Evolutionary conservation across 768 basidiomycete genomes (phyloP).

Genomic region (Pisolithus microcarpus): DNA sequence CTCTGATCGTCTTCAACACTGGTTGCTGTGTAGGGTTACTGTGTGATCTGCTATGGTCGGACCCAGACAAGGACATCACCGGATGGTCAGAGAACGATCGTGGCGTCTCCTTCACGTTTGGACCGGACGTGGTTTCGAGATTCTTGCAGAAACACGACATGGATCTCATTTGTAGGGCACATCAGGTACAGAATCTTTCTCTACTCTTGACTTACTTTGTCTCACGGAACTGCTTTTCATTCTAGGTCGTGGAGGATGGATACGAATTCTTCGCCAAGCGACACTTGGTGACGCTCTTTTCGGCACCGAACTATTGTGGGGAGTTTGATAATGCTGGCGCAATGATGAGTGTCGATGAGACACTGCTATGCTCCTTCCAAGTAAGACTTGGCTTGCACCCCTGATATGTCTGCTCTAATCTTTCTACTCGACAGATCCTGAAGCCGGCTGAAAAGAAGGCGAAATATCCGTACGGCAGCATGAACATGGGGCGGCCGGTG

Average conservation of each 20-base stretch:
- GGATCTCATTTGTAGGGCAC: conserved; percentile 97
- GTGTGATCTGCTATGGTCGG: conserved; percentile 97
- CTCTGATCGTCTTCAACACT: neutral
- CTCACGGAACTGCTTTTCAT: conserved; percentile 1
- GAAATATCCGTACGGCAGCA: conserved; percentile 83
- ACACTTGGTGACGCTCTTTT: conserved; percentile 94
- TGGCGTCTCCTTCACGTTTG: conserved; percentile 98
- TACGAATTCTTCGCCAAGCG: conserved; percentile 99
- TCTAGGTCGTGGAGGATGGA: conserved; percentile 93
- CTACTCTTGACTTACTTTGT: neutral
- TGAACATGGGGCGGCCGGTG: conserved; percentile 81
- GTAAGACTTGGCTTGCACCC: conserved; percentile 36
- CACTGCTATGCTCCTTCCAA: conserved; percentile 96
- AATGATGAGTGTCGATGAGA: conserved; percentile 99
- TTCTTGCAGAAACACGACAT: conserved; percentile 99
- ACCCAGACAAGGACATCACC: conserved; percentile 98
- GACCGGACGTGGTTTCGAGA: conserved; percentile 94
- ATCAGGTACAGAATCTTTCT: conserved; percentile 61
- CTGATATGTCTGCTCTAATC: neutral
- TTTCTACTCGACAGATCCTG: conserved; percentile 57
- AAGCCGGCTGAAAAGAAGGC: conserved; percentile 99
- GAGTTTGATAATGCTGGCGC: conserved; percentile 99
- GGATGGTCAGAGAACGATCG: conserved; percentile 99
- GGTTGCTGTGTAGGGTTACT: conserved; percentile 57
- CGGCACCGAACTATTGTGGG: conserved; percentile 91